Evolutionary conservation across 1,139 yeast species (phyloP).

Genomic region (Blastobotrys serpentis): DNA sequence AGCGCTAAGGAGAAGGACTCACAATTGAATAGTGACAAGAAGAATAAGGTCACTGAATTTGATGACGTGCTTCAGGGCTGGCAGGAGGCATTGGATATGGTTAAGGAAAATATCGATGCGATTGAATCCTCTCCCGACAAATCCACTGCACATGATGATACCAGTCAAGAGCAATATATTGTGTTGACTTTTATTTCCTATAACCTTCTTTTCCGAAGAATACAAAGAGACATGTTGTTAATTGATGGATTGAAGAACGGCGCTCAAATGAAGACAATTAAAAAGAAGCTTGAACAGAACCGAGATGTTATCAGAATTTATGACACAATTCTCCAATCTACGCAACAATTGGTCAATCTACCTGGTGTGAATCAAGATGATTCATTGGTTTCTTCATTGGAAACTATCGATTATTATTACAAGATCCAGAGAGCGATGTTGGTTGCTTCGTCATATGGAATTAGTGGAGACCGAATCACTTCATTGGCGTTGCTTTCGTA

Average conservation of each 20-base stretch:
- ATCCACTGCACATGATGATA: slow-evolving; percentile 43
- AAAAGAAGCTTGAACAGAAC: slow-evolving; percentile 38
- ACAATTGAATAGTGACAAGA: slow-evolving; percentile 22
- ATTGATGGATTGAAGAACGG: slow-evolving; percentile 40
- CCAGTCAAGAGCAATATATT: slow-evolving; percentile 71
- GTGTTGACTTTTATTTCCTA: slow-evolving; percentile 73
- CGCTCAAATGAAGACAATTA: slow-evolving; percentile 24
- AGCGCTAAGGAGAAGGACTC: slow-evolving; percentile 34
- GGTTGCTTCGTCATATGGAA: slow-evolving; percentile 51
- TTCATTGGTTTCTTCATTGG: slow-evolving; percentile 56
- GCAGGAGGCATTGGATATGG: slow-evolving; percentile 56
- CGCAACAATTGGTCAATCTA: slow-evolving; percentile 63
- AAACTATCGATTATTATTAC: slow-evolving; percentile 50
- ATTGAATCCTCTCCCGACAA: slow-evolving; percentile 44
- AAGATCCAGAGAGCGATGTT: slow-evolving; percentile 44
- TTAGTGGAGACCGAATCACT: slow-evolving; percentile 45
- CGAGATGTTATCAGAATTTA: slow-evolving; percentile 52
- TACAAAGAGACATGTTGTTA: slow-evolving; percentile 66
- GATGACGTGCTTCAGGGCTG: slow-evolving; percentile 52
- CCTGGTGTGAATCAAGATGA: slow-evolving; percentile 93
- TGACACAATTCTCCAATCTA: slow-evolving; percentile 49
- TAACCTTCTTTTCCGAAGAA: slow-evolving; percentile 60
- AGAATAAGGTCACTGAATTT: slow-evolving; percentile 39
- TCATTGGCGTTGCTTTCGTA: slow-evolving; percentile 46
- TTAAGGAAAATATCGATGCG: slow-evolving; percentile 50